Evolutionary conservation across 768 basidiomycete genomes (phyloP), one percentile per base, ranked within the genome.

Genomic region (Auriscalpium orientale): DNA sequence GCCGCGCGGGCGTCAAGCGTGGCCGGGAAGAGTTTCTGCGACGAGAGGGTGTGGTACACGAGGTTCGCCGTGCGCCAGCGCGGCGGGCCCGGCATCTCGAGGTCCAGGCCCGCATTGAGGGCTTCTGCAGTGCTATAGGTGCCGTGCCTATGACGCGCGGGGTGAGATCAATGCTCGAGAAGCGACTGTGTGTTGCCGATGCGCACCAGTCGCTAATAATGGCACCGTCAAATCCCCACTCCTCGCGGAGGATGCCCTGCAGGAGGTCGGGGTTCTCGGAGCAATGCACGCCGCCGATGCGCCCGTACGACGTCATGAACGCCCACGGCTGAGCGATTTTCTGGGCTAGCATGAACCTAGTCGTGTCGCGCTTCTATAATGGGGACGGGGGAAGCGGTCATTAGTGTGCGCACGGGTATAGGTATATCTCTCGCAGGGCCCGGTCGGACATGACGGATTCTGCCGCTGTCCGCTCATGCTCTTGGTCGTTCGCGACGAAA

Each of bases 401-500:
- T 57, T 34, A 44, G 50, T 21, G 48, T 53, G 68, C 79, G 62
- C 69, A 84, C 77, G 85, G 86, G 64, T 83, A 82, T 6, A 89
- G 74, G 67, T 89, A 89, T 51, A 89, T 74, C 65, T 89, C 87
- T 46, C 86, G 75, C 46, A 89, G 68, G 18, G 87, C 83, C 35
- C 87, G 74, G 34, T 80, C 77, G 9, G 84, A 82, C 58, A 89
- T 70, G 38, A 82, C 79, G 11, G 83, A 84, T 13, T 84, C 81
- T 16, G 78, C 80, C 8, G 82, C 79, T 11, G 79, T 82, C 12
- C 85, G 75, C 65, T 87, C 84, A 60, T 84, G 80, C 65, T 89
- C 87, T 67, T 87, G 84, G 62, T 88, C 87, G 69, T 88, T 87
- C 7, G 71, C 82, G 46, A 83, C 82, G 55, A 85, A 87, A 64